These are phyloP conservation scores for Karstenula rhodostoma DNA, from an alignment of 2,329 filamentous ascomycete genomes.

Conservation along the genomic window DNA sequence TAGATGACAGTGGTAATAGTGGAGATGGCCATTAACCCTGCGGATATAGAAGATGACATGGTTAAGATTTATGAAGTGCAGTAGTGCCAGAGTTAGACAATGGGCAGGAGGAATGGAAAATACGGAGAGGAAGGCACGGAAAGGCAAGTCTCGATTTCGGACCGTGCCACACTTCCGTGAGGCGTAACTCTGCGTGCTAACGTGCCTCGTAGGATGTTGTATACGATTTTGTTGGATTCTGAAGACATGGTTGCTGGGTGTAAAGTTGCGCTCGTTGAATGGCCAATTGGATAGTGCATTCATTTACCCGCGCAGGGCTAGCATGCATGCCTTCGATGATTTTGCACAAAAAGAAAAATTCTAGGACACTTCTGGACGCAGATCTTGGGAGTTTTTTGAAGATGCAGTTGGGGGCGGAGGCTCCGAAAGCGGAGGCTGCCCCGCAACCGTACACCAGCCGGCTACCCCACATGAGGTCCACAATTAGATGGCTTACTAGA, in stretches of 20 bases:
- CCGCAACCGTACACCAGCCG: neutral
- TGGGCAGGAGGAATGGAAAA: neutral
- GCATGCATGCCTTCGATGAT: too few species aligned
- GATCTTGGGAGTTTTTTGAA: too few species aligned
- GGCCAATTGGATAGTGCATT: neutral
- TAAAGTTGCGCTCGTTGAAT: neutral
- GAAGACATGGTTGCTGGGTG: neutral
- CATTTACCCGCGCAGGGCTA: neutral
- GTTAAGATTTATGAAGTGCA: neutral
- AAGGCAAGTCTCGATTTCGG: neutral
- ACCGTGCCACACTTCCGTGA: neutral
- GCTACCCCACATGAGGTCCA: conserved; percentile 20
- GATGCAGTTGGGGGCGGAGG: too few species aligned
- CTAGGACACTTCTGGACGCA: too few species aligned
- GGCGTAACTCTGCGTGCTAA: neutral
- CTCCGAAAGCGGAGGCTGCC: neutral
- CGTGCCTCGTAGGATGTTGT: neutral
- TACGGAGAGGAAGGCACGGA: neutral
- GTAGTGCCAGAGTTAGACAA: neutral
- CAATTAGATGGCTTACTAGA: neutral
- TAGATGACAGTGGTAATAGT: neutral
- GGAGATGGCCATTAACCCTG: neutral
- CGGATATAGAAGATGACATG: neutral
- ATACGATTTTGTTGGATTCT: neutral
- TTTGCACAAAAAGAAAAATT: too few species aligned